phyloP scores from a whole-genome alignment of 768 basidiomycete species.

The Russula sp. region DNA sequence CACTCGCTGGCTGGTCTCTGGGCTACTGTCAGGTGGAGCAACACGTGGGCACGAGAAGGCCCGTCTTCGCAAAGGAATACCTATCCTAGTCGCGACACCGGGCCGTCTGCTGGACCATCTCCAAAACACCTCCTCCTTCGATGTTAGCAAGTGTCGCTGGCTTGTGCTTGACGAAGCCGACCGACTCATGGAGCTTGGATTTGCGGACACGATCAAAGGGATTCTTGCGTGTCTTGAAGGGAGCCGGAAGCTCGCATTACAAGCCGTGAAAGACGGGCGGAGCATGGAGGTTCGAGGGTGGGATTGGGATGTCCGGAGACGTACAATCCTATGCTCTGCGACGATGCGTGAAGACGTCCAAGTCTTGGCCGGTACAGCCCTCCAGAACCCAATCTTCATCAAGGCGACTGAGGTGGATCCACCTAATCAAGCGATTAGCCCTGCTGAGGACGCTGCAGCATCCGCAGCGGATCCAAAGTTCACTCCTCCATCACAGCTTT shows the following conservation, averaged over 20 bases:
- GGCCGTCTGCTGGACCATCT: slow-evolving; percentile 94
- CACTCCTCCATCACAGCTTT: slow-evolving; percentile 89
- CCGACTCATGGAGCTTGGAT: slow-evolving; percentile 95
- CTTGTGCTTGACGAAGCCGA: slow-evolving; percentile 97
- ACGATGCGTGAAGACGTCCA: slow-evolving; percentile 95
- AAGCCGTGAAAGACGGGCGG: slow-evolving; percentile 61
- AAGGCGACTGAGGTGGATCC: slow-evolving; percentile 57
- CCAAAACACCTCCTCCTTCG: slow-evolving; percentile 90
- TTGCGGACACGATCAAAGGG: slow-evolving; percentile 90
- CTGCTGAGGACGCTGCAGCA: slow-evolving; percentile 22
- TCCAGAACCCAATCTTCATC: slow-evolving; percentile 77
- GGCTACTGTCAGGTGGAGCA: slow-evolving; percentile 89
- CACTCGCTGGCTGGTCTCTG: slow-evolving; percentile 92
- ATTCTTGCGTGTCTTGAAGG: slow-evolving; percentile 87
- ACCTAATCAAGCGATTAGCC: slow-evolving; percentile 27
- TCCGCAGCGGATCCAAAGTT: slow-evolving; percentile 49
- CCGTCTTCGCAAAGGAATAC: slow-evolving; percentile 86
- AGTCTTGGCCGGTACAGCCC: slow-evolving; percentile 78
- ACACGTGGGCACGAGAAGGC: slow-evolving; percentile 95
- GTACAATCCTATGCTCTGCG: slow-evolving; percentile 93
- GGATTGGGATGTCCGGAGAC: slow-evolving; percentile 72
- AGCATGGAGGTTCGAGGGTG: slow-evolving; percentile 74
- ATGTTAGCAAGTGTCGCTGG: slow-evolving; percentile 92
- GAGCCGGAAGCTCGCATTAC: slow-evolving; percentile 61
- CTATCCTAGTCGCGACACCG: slow-evolving; percentile 93